A percentile compares a stretch with the other conserved stretches of the same genome.
phyloP scores from a whole-genome alignment of 805 yeast genomes.

The Kodamaea laetipori region DNA sequence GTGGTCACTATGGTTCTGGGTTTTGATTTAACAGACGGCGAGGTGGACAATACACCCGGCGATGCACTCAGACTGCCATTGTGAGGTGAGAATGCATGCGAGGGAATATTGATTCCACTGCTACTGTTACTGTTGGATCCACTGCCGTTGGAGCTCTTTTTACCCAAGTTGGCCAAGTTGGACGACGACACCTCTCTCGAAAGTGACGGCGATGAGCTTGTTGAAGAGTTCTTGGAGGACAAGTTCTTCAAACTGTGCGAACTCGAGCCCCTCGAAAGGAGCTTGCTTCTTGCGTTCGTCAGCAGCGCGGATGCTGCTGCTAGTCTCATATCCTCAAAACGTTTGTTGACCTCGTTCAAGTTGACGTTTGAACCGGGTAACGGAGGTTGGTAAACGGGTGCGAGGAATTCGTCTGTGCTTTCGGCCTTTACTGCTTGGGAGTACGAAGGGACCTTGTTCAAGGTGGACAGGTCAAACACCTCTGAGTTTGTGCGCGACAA shows the following conservation, averaged over 20 bases:
- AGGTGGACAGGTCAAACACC: neutral
- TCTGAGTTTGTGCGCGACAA: conserved; percentile 62
- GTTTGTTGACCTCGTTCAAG: conserved; percentile 23
- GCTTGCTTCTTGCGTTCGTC: conserved; percentile 16
- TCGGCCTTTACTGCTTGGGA: conserved; percentile 69
- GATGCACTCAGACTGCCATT: neutral
- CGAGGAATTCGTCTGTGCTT: conserved; percentile 47
- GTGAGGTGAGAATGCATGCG: conserved; percentile 4
- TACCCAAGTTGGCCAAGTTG: conserved; percentile 23
- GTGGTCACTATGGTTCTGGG: conserved; percentile 15
- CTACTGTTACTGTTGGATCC: conserved; percentile 9
- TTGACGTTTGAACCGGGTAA: conserved; percentile 42
- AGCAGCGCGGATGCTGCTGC: conserved; percentile 1
- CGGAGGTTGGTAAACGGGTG: conserved; percentile 73
- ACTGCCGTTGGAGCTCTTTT: conserved; percentile 13
- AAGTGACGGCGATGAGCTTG: conserved; percentile 41
- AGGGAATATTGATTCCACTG: conserved; percentile 7
- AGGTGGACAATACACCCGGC: conserved; percentile 5
- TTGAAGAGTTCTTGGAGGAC: conserved; percentile 25
- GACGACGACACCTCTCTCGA: conserved; percentile 41
- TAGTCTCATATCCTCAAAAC: conserved; percentile 26
- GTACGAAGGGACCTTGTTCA: conserved; percentile 84
- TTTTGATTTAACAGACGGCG: conserved; percentile 1
- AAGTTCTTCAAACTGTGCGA: conserved; percentile 26
- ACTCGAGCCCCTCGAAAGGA: conserved; percentile 29